Base-by-base conservation (phyloP, 371 early-diverging fungal species). In the Catenaria anguillulae region DNA sequence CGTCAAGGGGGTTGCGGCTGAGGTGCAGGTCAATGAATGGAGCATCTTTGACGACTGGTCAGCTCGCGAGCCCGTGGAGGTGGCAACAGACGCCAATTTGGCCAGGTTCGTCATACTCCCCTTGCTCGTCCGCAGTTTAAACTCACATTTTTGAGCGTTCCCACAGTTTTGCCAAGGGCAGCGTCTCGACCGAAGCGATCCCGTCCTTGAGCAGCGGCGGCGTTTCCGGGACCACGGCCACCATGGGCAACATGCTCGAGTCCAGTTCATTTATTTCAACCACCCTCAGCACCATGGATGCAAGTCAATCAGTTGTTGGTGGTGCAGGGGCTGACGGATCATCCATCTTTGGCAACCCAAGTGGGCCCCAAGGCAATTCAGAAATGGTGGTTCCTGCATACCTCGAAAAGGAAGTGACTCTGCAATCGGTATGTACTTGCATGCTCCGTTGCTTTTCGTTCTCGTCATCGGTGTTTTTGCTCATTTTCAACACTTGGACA, bases 1-100 rank as follows among this genome's bases (percentile, higher is more conserved):
- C 3, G 64, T 65, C 24, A 69, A 70, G 56, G 36, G 42, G 56
- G 67, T 61, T 0, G 62, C 70, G 40, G 67, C 69, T 17, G 78
- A 76, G 59, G 66, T 67, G 34, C 66, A 65, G 64, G 71, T 65
- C 26, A 75, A 63, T 17, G 67, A 68, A 26, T 77, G 76, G 76
- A 61, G 48, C 35, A 74, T 77, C 35, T 69, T 65, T 42, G 78
- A 77, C 63, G 71, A 72, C 17, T 70, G 19, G 21, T 13, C 23
- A 19, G 64, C 43, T 17, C 10, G 40, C 40, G 10, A 17, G 40
- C 17, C 40, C 40, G 40, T 40, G 10, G 63, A 64, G 34, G 37
- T n/a, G n/a, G 36, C 24, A 12, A 33, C 29, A 34, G 42, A 36
- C 19, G 40, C n/a, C n/a, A 56, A 56, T 6, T 6, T 33, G 37